Conservation (phyloP, 331 rosid genomes). For the Ulmus americana region DNA sequence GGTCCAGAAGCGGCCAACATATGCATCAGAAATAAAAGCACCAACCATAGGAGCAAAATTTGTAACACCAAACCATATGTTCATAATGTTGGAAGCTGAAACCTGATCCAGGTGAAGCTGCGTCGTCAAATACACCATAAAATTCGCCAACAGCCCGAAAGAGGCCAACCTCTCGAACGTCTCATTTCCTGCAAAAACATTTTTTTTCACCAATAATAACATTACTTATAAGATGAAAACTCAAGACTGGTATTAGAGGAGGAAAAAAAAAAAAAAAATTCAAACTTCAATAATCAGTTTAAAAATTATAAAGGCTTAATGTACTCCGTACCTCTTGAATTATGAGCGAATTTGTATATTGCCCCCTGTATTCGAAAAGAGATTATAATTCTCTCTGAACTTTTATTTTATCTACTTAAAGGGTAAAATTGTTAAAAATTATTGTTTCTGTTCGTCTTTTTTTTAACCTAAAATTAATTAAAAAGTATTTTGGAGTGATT, state of each 20-base stretch:
- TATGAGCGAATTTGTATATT: no score
- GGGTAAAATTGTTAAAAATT: not conserved
- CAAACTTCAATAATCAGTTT: not conserved
- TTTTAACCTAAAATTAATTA: no score
- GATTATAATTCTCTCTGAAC: no score
- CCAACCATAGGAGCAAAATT: slow-evolving; percentile 66
- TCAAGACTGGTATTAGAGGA: no score
- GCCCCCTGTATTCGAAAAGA: no score
- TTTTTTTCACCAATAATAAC: no score
- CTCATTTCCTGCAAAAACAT: slow-evolving; percentile 59
- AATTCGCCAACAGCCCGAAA: slow-evolving; percentile 64
- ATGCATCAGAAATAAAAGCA: slow-evolving; percentile 77
- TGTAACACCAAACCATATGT: slow-evolving; percentile 55
- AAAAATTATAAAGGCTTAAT: not conserved
- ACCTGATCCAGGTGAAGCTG: slow-evolving; percentile 65
- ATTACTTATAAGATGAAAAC: no score
- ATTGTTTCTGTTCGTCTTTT: no score
- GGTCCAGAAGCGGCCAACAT: slow-evolving; percentile 57
- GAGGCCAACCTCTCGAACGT: slow-evolving; percentile 71
- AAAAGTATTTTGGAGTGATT: no score
- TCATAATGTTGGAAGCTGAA: slow-evolving; percentile 50
- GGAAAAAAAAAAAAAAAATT: no score
- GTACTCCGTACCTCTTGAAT: no score
- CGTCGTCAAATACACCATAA: slow-evolving; percentile 66
- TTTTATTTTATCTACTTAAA: no score